Base-by-base conservation (phyloP, 2,329 filamentous ascomycete genomes). In the Passalora sequoiae region DNA sequence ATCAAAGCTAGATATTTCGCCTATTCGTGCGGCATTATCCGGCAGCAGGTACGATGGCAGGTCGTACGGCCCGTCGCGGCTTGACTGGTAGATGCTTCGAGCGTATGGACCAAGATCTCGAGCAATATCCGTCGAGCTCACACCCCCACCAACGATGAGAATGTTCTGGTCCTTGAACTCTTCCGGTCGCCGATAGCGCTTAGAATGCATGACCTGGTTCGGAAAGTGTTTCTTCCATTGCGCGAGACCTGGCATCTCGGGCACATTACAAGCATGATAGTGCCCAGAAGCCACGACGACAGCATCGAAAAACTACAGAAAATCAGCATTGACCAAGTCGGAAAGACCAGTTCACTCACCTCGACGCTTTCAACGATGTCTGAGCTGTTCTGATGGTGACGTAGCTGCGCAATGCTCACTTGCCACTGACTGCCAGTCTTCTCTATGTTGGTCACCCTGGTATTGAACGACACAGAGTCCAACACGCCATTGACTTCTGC, bases 61-160 rank as follows among this genome's bases (percentile, higher is more conserved):
- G 56, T 85, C 81, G 44, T 80, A 83, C 0, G 66, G 63, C 2
- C 82, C 81, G 19, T 75, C 73, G 17, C 82, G 69, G 1, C 78
- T 77, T 49, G 76, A 81, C 52, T 77, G 75, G 48, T 71, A 75
- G 6, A 76, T 66, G 1, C 54, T 65, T 3, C 64, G 64, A 2
- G 72, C 72, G 4, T 69, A 45, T 0, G 63, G 58, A 2, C 69
- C 65, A n/a, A 77, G 62, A 47, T 78, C 74, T 30, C 69, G 68
- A 3, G 74, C 73, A 16, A 78, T 77, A 48, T 78, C 75, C 27
- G 64, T 69, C 0, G 75, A 72, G 0, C 76, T 79, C 0, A 76
- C 72, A 4, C 75, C 73, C 5, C 73, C 75, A 6, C 77, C 77
- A 16, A 80, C 68, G 2, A 81, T 57, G 2, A 81, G 66, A 4